A percentile compares a stretch with the other conserved stretches of the same genome.
These are phyloP conservation scores for Hippophae rhamnoides DNA, from an alignment of 306 rosid species.

Conservation along the genomic window DNA sequence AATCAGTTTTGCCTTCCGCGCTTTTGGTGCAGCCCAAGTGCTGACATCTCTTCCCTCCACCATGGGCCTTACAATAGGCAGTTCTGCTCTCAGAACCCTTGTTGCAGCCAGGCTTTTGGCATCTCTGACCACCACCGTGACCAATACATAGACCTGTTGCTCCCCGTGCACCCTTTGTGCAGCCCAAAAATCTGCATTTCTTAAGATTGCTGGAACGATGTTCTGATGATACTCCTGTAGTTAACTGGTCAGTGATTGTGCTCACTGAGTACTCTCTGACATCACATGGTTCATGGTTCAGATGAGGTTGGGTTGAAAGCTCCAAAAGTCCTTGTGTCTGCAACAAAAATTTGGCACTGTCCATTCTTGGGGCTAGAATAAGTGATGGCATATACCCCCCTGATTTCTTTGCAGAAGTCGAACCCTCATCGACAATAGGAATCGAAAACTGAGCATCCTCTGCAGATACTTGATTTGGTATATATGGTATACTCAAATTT, in stretches of 20 bases:
- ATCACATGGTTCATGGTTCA: conserved; percentile 37
- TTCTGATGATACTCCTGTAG: conserved; percentile 38
- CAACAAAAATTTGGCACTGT: conserved; percentile 25
- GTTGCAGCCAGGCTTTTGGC: conserved; percentile 93
- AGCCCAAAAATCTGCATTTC: conserved; percentile 64
- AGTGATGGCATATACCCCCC: conserved; percentile 95
- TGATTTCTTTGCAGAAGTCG: conserved; percentile 83
- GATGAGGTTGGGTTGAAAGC: conserved; percentile 29
- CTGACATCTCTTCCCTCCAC: conserved; percentile 93
- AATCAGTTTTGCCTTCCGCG: conserved; percentile 94
- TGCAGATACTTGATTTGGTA: conserved; percentile 36
- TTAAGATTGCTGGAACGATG: conserved; percentile 45
- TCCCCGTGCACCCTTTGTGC: conserved; percentile 86
- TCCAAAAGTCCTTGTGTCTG: conserved; percentile 33
- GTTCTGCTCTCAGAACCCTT: conserved; percentile 98
- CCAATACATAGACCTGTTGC: conserved; percentile 97
- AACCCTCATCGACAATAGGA: conserved; percentile 82
- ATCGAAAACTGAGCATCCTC: conserved; percentile 36
- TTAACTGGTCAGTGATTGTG: conserved; percentile 38
- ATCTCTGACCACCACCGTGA: conserved; percentile 99
- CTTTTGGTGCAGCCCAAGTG: conserved; percentile 95
- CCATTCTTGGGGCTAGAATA: conserved; percentile 73
- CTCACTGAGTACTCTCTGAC: conserved; percentile 42
- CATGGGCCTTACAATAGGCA: conserved; percentile 95
- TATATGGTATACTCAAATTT: conserved; percentile 31